Evolutionary conservation across 192 early-diverging fungal genomes (phyloP).

Genomic region (Kappamyces sp.): DNA sequence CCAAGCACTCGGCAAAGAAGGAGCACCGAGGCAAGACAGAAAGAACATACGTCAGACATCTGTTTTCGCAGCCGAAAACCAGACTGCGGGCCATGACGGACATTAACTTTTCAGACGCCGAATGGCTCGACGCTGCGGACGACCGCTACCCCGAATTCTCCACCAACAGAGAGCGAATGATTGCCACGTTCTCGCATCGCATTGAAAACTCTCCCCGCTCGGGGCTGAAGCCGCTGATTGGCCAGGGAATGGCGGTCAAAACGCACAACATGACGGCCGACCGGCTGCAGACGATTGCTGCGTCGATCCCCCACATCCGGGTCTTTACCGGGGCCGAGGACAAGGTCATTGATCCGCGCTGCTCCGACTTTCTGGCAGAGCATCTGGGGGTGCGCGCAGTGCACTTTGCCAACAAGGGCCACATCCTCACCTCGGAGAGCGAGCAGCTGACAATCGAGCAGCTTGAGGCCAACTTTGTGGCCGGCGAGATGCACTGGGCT

Average conservation of each 20-base stretch:
- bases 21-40: background rate
- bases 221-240: background rate
- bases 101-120: conserved; percentile 6
- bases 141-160: background rate
- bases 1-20: conserved; percentile 7
- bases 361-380: conserved; percentile 1
- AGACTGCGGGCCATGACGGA: conserved; percentile 1
- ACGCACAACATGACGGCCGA: conserved; percentile 6
- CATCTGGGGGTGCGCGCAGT: background rate
- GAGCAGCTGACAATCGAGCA: background rate
- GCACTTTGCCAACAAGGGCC: conserved; percentile 1
- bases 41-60: background rate
- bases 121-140: background rate
- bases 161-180: background rate
- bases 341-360: conserved; percentile 1
- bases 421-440: background rate
- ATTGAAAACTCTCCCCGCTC: background rate
- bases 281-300: background rate
- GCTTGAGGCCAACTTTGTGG: background rate
- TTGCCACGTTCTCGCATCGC: background rate
- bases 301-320: conserved; percentile 4
- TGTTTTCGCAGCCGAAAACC: background rate
- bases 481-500: conserved; percentile 8
- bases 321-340: conserved; percentile 1
- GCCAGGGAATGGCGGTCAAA: background rate